A percentile compares a stretch with the other conserved stretches of the same genome.
These are phyloP conservation scores for Dryas octopetala DNA, from an alignment of 306 rosid genomes.

Conservation along the genomic window DNA sequence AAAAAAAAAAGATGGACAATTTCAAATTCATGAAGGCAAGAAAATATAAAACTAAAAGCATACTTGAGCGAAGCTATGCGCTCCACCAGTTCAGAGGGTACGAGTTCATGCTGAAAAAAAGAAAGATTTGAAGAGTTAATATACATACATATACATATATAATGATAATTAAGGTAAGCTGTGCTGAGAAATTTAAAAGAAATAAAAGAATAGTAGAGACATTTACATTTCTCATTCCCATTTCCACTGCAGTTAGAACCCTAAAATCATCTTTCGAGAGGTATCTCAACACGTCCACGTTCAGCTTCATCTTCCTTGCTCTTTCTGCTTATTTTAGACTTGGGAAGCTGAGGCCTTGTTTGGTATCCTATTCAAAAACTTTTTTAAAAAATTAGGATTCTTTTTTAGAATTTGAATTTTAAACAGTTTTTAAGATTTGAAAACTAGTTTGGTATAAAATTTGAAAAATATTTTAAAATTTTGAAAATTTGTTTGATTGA, in stretches of 20 bases:
- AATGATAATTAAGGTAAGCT: not conserved
- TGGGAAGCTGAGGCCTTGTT: not conserved
- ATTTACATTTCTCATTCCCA: constrained; percentile 86
- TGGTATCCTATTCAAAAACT: no score
- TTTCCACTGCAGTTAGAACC: constrained; percentile 89
- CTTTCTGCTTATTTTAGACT: not conserved
- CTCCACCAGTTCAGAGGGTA: constrained; percentile 67
- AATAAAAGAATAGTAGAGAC: not conserved
- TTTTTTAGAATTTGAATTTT: no score
- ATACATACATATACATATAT: no score
- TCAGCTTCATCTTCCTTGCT: constrained; percentile 62
- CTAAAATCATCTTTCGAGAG: constrained; percentile 88
- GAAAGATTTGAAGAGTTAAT: not conserved
- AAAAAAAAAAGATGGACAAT: not conserved
- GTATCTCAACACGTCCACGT: constrained; percentile 73
- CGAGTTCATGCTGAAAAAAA: constrained; percentile 72
- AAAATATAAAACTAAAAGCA: constrained; percentile 2
- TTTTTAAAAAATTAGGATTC: no score
- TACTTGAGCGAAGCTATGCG: constrained; percentile 78
- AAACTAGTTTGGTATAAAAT: no score
- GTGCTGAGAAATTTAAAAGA: not conserved
- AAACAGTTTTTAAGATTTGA: no score
- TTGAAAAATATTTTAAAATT: no score
- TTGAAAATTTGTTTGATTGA: no score
- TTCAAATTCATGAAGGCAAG: not conserved